Conservation (phyloP, 805 yeast species). For the Metschnikowia rubicola region DNA sequence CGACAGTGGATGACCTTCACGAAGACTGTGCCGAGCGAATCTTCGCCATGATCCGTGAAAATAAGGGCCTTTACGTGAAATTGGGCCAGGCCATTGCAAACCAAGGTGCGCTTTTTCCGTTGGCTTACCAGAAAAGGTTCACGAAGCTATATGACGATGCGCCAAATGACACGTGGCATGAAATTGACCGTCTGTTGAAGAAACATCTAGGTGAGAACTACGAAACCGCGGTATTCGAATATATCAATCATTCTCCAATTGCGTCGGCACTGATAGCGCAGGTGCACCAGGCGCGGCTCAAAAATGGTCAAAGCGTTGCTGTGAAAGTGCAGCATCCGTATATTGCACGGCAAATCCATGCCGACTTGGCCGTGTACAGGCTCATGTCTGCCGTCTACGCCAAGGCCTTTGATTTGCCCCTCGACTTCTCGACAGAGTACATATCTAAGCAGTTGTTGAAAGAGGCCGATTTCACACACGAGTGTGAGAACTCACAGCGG, state of each 20-base stretch:
- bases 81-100: conserved; percentile 78
- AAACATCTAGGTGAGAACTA: conserved; percentile 43
- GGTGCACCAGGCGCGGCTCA: conserved; percentile 54
- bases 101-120: conserved; percentile 67
- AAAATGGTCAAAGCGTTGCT: conserved; percentile 43
- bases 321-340: conserved; percentile 65
- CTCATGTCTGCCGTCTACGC: conserved; percentile 51
- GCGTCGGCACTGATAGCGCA: conserved; percentile 79
- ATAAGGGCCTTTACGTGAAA: conserved; percentile 60
- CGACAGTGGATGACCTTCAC: conserved; percentile 50
- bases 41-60: conserved; percentile 26
- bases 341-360: conserved; percentile 54
- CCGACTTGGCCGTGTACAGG: conserved; percentile 60
- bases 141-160: conserved; percentile 63
- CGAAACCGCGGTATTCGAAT: conserved; percentile 33
- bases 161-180: conserved; percentile 53
- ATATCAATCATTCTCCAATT: conserved; percentile 53
- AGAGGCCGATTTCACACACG: conserved; percentile 62
- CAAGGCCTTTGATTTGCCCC: conserved; percentile 60
- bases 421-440: conserved; percentile 52
- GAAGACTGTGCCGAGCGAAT: conserved; percentile 48
- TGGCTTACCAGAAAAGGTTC: conserved; percentile 57
- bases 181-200: conserved; percentile 38
- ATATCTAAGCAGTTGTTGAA: conserved; percentile 53
- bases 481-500: conserved; percentile 48